Percentiles rank a stretch among this genome's conserved stretches.
phyloP scores from a whole-genome alignment of 2,329 filamentous ascomycete genomes.

The Myriosclerotinia duriaeana region DNA sequence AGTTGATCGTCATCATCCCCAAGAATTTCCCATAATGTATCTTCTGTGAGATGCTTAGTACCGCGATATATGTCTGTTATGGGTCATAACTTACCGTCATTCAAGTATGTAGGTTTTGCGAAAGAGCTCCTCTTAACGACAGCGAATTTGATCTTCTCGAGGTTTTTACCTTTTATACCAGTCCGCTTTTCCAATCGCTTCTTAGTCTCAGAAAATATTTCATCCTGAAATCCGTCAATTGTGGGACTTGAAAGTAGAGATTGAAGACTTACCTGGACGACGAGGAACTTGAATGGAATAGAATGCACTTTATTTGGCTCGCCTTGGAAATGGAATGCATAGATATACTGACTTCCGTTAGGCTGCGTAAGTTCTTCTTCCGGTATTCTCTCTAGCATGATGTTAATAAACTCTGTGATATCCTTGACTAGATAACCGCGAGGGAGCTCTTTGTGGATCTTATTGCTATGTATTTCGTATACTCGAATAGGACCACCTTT shows the following conservation, averaged over 20 bases:
- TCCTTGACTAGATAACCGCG: constrained; percentile 72
- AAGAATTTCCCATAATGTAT: constrained; percentile 56
- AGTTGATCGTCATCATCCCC: constrained; percentile 59
- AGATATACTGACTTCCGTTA: constrained; percentile 59
- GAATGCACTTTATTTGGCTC: constrained; percentile 83
- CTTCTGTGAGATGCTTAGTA: constrained; percentile 46
- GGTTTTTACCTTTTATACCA: constrained; percentile 94
- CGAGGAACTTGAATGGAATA: constrained; percentile 84
- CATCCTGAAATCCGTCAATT: constrained; percentile 55
- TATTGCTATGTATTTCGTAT: constrained; percentile 79
- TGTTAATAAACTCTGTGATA: constrained; percentile 79
- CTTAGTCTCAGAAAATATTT: constrained; percentile 87
- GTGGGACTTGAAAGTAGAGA: background rate
- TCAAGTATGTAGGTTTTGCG: constrained; percentile 77
- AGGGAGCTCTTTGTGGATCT: constrained; percentile 76
- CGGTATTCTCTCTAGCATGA: constrained; percentile 80
- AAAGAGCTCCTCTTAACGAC: constrained; percentile 69
- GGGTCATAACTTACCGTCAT: constrained; percentile 68
- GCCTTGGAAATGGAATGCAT: constrained; percentile 89
- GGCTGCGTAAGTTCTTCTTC: constrained; percentile 63
- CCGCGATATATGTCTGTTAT: background rate
- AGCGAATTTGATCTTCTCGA: constrained; percentile 98
- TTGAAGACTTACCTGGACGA: constrained; percentile 66
- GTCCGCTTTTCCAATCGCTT: constrained; percentile 90
- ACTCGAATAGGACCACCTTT: constrained; percentile 71